Evolutionary conservation across 2,329 filamentous ascomycete species (phyloP), one percentile per base, ranked within the genome.

Genomic region (Alternaria metachromatica): DNA sequence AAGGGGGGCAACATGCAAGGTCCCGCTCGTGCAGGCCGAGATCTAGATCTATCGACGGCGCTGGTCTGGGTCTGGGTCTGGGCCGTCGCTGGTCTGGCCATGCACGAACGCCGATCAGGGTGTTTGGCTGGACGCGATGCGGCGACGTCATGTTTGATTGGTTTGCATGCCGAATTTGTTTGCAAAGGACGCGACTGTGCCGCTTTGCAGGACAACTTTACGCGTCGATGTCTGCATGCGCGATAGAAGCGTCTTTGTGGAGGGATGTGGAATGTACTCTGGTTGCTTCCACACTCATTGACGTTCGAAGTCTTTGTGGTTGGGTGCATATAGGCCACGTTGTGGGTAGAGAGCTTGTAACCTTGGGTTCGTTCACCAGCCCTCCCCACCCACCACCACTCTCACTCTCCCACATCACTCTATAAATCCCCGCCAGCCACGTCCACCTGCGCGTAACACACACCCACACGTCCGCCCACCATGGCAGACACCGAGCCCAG

Each of bases 401-500:
- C 6, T 23, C 49, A 11, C 28, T 20, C 49, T 6, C 18, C 12
- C 45, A 43, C 25, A 18, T 50, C 44, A 11, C 48, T n/a, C n/a
- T n/a, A 44, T 44, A 45, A 8, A 21, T 1, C 9, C 37, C 45
- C 55, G 30, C 46, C 55, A 25, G 7, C 23, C 1, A 2, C 26
- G 5, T 15, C 25, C 5, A 41, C 28, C 48, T 2, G 20, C 18
- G 41, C 6, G 37, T 12, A 55, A 55, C 6, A 18, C 25, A 37
- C 20, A 28, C 21, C 12, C 10, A 30, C 20, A 2, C n/a, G 2
- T 20, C 49, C 33, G 20, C 11, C 15, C 54, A 68, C 37, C 66
- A 79, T 79, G 77, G 71, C 72, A n/a, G 70, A 73, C 49, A 23
- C 69, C 6, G 72, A 79, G 28, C 70, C 74, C n/a, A 68, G 75